Percentiles rank a stretch among this genome's conserved stretches.
These are phyloP conservation scores for Psilocybe azurescens DNA, from an alignment of 768 basidiomycete species.

Conservation along the genomic window DNA sequence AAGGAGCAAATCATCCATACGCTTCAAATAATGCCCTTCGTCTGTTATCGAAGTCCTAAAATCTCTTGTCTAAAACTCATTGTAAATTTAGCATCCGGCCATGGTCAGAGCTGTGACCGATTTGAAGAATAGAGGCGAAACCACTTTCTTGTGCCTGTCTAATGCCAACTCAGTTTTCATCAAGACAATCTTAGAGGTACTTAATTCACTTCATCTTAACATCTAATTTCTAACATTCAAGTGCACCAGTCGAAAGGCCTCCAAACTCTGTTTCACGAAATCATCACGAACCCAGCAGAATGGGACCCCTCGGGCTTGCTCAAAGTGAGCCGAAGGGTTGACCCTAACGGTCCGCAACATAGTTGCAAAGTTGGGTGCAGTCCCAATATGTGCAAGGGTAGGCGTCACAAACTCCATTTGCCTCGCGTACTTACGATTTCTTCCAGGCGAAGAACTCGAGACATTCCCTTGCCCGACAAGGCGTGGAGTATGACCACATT, in stretches of 20 bases:
- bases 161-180: constrained; percentile 96
- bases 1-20: constrained; percentile 79
- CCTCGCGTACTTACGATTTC: not conserved
- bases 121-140: constrained; percentile 68
- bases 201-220: constrained; percentile 27
- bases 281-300: constrained; percentile 91
- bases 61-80: not conserved
- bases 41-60: constrained; percentile 39
- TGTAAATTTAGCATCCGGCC: constrained; percentile 81
- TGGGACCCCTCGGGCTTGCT: constrained; percentile 78
- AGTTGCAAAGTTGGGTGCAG: constrained; percentile 87
- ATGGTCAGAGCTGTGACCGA: constrained; percentile 89
- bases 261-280: constrained; percentile 73
- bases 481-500: constrained; percentile 72
- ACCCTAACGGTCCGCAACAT: constrained; percentile 81
- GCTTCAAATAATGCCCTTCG: constrained; percentile 86
- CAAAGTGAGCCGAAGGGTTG: constrained; percentile 75
- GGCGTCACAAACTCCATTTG: constrained; percentile 8
- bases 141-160: constrained; percentile 89
- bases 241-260: constrained; percentile 76
- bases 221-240: not conserved
- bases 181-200: constrained; percentile 79
- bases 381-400: constrained; percentile 98
- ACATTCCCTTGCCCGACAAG: constrained; percentile 71
- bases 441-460: constrained; percentile 87